Evolutionary conservation across 2,329 filamentous ascomycete species (phyloP), one percentile per base, ranked within the genome.

Genomic region (Proliferodiscus dingleyae): DNA sequence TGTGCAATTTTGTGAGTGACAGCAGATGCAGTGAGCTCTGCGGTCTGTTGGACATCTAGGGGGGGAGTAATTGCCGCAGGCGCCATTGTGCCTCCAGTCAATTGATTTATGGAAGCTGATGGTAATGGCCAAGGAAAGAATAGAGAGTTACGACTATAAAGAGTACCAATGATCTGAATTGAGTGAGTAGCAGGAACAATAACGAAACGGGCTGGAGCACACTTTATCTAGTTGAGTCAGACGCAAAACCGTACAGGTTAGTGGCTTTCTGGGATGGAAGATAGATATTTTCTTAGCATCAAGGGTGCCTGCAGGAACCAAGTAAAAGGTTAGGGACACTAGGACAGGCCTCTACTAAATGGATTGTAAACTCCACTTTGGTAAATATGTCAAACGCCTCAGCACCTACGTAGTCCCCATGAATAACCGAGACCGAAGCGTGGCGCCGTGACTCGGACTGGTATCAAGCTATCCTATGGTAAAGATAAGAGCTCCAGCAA

Each of bases 1-100:
- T 58, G 41, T 16, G 53, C 55, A 24, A 63, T 49, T 57, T 75
- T 77, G 61, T 75, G 69, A 55, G 72, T 66, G 47, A 80, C 64
- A 54, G 74, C 74, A 15, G 71, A 67, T 41, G 73, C 69, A 29
- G 73, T 77, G 52, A 79, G 68, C 64, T 77, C 70, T 54, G 72
- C 55, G 40, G 75, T 72, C 53, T 74, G 71, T 47, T 68, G 65
- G 47, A 66, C 63, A 29, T 57, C 56, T 37, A 65, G 62, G 45
- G 57, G 52, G 41, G 64, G 63, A 39, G 68, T 68, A 45, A 65
- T 51, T 30, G 67, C 72, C 33, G 73, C 70, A 52, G 74, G 74
- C 54, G 73, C 66, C 75, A 76, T 77, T 47, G 28, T 43, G n/a
- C n/a, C n/a, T 32, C 41, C 22, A 8, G 22, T 19, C 22, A 18